These are phyloP conservation scores for Arthrobotrys musiformis DNA, from an alignment of 2,329 filamentous ascomycete genomes.

Conservation along the genomic window DNA sequence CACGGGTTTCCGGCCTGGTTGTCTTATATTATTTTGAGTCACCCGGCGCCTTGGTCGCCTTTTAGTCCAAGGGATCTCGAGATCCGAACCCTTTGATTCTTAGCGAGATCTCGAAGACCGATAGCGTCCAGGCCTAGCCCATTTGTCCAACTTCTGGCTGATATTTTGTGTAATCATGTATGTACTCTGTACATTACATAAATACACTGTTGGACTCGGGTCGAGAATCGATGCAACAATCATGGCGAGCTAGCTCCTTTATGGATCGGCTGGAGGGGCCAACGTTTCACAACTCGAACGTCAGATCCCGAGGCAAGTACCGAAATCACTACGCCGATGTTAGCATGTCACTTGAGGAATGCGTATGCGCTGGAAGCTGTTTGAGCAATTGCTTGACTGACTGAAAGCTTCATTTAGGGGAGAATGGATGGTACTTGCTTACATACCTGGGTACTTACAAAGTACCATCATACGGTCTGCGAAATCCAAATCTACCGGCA, in stretches of 20 bases:
- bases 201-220: background rate
- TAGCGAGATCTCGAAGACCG: background rate
- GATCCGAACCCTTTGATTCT: background rate
- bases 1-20: background rate
- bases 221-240: constrained; percentile 1
- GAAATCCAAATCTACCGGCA: background rate
- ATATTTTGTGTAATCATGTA: constrained; percentile 3
- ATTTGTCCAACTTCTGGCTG: background rate
- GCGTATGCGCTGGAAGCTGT: too few relatives aligned
- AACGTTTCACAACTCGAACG: background rate
- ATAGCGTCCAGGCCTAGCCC: background rate
- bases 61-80: background rate
- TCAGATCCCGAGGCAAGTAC: background rate
- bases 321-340: background rate
- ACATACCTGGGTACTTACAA: background rate
- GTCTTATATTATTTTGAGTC: background rate
- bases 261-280: background rate
- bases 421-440: too few relatives aligned
- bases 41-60: background rate
- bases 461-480: background rate
- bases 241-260: background rate
- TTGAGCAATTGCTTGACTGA: too few relatives aligned
- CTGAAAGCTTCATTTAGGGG: too few relatives aligned
- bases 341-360: too few relatives aligned
- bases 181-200: too few relatives aligned